Conservation (phyloP, 164 flowering plant species). For the Vitis rotundifolia region DNA sequence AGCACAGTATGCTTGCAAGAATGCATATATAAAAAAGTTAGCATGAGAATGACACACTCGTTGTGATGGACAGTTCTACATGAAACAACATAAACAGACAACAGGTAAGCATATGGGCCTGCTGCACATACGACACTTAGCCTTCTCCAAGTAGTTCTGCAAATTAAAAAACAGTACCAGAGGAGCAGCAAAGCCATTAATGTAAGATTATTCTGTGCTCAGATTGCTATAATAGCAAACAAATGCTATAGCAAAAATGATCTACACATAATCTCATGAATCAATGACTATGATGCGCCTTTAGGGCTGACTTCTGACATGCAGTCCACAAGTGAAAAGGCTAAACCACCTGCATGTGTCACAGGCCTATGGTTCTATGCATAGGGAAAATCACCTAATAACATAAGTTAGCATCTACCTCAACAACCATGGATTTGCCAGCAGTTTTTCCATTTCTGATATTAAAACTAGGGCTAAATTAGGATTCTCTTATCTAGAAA, state of each 20-base stretch:
- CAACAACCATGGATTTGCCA: background rate
- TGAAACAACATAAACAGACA: background rate
- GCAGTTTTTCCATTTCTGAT: background rate
- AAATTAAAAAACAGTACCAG: background rate
- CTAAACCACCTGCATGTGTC: background rate
- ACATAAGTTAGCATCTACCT: background rate
- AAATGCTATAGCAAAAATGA: background rate
- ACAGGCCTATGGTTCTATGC: background rate
- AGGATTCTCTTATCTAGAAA: background rate
- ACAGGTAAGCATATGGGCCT: background rate
- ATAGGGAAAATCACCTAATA: too few relatives aligned
- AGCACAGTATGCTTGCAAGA: background rate
- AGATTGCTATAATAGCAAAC: slow-evolving; percentile 1
- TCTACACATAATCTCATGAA: background rate
- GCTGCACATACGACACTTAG: background rate
- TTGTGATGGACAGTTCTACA: background rate
- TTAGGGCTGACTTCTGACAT: slow-evolving; percentile 4
- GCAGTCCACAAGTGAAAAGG: slow-evolving; percentile 4
- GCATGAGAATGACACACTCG: background rate
- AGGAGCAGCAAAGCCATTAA: slow-evolving; percentile 3
- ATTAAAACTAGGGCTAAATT: background rate
- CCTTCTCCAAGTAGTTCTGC: background rate
- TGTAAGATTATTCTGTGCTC: background rate
- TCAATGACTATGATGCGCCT: slow-evolving; percentile 2
- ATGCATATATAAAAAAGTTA: background rate